Base-by-base conservation (phyloP, 1,284 basidiomycete genomes). In the Cutaneotrichosporon arboriforme region DNA sequence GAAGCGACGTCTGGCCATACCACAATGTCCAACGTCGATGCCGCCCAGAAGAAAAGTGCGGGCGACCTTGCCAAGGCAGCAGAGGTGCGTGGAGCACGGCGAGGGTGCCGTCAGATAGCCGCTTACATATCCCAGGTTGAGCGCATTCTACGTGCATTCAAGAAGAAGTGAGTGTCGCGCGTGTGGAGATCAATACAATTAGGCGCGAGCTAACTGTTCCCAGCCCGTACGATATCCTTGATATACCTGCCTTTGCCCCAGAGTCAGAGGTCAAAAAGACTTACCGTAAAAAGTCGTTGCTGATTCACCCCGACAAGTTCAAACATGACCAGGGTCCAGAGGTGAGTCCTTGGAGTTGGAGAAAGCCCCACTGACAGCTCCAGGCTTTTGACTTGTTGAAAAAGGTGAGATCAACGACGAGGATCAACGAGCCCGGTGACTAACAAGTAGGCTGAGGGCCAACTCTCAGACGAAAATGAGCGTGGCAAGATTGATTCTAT, bases 241-340 rank as follows among this genome's bases (percentile, higher is more conserved):
- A 80, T 54, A 69, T 80, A 15, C 73, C 77, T 17, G 67, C 75
- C 4, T 67, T 73, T 43, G 75, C 76, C 4, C 74, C 77, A 26
- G 79, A 79, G 41, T 66, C 74, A 45, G 77, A 78, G 34, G 76
- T 81, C 63, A 79, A 79, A 62, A 77, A 77, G 64, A 72, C 76
- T 48, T 81, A 79, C 60, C 73, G 80, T 52, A 79, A 77, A 65
- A 80, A 79, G 64, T 79, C 78, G 15, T 70, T 81, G 55, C 64
- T 81, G 65, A 80, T 81, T 48, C 80, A 81, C 62, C 80, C 80
- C 14, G 80, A 81, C 67, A 81, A 81, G 69, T 78, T 78, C 61
- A 76, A 80, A 65, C 77, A 80, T 65, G 77, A 77, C 34, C 60
- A 77, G n/a, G 80, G 79, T 31, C 59, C 68, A 18, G 73, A 76